Base-by-base conservation (phyloP, 2,329 filamentous ascomycete genomes). In the Fusarium subglutinans region DNA sequence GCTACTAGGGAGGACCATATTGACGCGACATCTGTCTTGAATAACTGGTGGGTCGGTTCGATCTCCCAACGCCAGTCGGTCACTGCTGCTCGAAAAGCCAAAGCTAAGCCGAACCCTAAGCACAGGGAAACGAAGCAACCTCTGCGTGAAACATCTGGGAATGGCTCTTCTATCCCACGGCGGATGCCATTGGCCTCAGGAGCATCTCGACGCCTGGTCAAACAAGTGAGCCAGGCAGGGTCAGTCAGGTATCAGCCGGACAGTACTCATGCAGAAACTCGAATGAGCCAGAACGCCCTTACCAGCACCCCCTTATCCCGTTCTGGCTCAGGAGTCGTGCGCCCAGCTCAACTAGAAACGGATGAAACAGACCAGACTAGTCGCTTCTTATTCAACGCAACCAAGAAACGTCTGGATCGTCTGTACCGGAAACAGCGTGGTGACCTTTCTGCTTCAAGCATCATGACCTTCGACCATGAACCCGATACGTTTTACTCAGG, bases 1-100 rank as follows among this genome's bases (percentile, higher is more conserved):
- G 89, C 88, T 28, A 90, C 85, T 37, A 86, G 89, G n/a, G 83
- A 83, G 72, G 90, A 92, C 76, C 89, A 91, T 67, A 71, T 89
- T 24, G 90, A 92, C 77, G 90, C 86, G 4, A 81, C 86, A 15
- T 84, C 84, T 13, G 83, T 88, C 15, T 80, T 92, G 28, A 81
- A 84, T 43, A 82, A 87, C 58, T 92, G 90, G 90, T 88, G 82
- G 75, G 79, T 78, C n/a, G 89, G 88, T 8, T 84, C 81, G 24
- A 89, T 90, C 22, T 81, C 82, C 37, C 87, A 86, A 51, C 83
- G 83, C 35, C 66, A 67, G 37, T 79, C 80, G 8, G 81, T 84
- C 17, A 80, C 81, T 38, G 67, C 72, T 33, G 76, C 77, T 10
- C 73, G 68, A 28, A 74, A 74, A 61, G 47, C 69, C 30, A 70